Evolutionary conservation across 2,329 filamentous ascomycete genomes (phyloP), one percentile per base, ranked within the genome.

Genomic region (Fusarium musae): DNA sequence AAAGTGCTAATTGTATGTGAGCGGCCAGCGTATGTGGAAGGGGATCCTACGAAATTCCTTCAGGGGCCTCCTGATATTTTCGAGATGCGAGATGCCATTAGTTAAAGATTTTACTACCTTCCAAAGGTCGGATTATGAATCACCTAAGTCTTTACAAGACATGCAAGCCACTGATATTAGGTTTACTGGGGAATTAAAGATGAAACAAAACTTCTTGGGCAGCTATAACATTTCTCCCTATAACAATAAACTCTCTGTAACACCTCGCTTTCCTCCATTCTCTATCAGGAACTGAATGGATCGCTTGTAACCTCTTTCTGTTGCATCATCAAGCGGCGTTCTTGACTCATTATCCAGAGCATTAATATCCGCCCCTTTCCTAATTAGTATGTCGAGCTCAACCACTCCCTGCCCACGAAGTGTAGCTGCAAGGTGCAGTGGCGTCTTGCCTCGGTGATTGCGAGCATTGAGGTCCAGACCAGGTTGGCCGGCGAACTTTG

Each of bases 261-360:
- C 11, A 6, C 37, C 28, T 37, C 8, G 26, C 1, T 3, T 11
- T 12, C 30, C 49, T 8, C 39, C 59, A 0, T 15, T 32, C 0
- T 26, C 9, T 1, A 17, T 26, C 5, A 62, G 17, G 16, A 39
- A 1, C 8, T n/a, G 21, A 6, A 7, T 2, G 3, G 3, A 0
- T 21, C 0, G 0, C 5, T 11, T 1, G 6, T 1, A 0, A 2
- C 2, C 5, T 8, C 0, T 0, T 5, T 13, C 1, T 0, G 23
- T 1, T 19, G 32, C 50, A 1, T 3, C 1, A 23, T 63, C 42
- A 8, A 63, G n/a, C 6, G 59, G 59, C 5, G 52, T 63, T n/a
- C 8, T 23, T 32, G 13, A 15, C 1, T n/a, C 0, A 7, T 28
- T 12, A 7, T 63, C 34, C 2, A 4, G 1, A 5, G 1, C 3